phyloP scores from a whole-genome alignment of 208 protist genomes.

The Acanthamoeba quina region DNA sequence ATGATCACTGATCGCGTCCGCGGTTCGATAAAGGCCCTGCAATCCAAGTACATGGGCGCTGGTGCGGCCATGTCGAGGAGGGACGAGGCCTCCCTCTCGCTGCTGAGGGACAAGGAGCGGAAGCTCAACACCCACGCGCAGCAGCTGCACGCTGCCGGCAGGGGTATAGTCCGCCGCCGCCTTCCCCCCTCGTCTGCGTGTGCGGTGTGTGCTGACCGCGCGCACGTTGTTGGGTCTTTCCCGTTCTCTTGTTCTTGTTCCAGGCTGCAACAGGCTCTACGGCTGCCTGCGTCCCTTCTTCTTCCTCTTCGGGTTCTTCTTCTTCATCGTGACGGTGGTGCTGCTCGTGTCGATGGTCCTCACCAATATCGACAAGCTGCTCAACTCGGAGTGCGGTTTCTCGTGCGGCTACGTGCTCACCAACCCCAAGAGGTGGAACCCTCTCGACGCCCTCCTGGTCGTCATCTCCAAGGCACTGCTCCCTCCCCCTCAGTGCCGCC shows the following conservation, averaged over 20 bases:
- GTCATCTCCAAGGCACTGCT: constrained; percentile 66
- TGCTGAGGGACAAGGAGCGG: constrained; percentile 49
- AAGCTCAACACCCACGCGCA: constrained; percentile 1
- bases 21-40: neutral
- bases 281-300: constrained; percentile 61
- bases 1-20: neutral
- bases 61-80: constrained; percentile 34
- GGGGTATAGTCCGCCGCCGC: neutral
- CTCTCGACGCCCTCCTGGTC: constrained; percentile 67
- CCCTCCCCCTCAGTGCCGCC: no score
- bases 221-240: neutral
- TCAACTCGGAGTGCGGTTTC: constrained; percentile 70
- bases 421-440: constrained; percentile 73
- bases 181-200: neutral
- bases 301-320: constrained; percentile 74
- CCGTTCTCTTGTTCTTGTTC: no score
- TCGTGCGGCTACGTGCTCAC: constrained; percentile 71
- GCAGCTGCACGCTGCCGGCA: neutral
- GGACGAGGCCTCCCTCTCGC: constrained; percentile 46
- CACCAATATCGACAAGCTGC: constrained; percentile 74
- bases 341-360: constrained; percentile 65
- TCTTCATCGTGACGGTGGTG: constrained; percentile 71
- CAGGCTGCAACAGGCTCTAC: constrained; percentile 59
- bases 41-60: constrained; percentile 60
- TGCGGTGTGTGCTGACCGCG: neutral